A percentile compares a stretch with the other conserved stretches of the same genome.
These are phyloP conservation scores for Caryopteris hybrid DNA, from an alignment of 305 asterid genomes.

Conservation along the genomic window DNA sequence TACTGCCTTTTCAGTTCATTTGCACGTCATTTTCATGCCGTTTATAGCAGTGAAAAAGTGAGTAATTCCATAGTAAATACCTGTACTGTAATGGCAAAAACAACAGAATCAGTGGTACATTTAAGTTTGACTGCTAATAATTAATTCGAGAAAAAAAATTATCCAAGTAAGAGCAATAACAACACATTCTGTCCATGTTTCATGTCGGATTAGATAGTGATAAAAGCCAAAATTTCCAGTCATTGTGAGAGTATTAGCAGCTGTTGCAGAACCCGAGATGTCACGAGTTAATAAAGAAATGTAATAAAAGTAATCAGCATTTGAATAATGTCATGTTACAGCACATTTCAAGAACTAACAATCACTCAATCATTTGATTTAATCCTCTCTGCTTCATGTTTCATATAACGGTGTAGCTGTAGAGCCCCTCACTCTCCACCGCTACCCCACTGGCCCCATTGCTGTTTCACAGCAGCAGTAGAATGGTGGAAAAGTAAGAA, in stretches of 20 bases:
- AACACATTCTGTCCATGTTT: constrained; percentile 76
- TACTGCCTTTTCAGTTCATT: no score
- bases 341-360: background rate
- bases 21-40: no score
- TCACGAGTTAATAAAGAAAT: constrained; percentile 35
- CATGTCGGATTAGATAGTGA: constrained; percentile 51
- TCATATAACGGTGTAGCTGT: background rate
- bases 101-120: no score
- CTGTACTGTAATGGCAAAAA: no score
- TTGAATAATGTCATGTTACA: constrained; percentile 15
- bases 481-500: constrained; percentile 23
- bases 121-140: no score
- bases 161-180: background rate
- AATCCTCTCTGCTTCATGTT: constrained; percentile 19
- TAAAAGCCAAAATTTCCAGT: constrained; percentile 55
- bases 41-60: no score
- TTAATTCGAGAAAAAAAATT: no score
- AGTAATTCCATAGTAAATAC: no score
- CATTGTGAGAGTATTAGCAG: constrained; percentile 44
- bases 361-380: constrained; percentile 4
- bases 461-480: constrained; percentile 5
- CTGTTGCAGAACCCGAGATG: constrained; percentile 76
- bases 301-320: constrained; percentile 15
- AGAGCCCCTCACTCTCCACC: background rate
- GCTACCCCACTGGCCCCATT: constrained; percentile 32